Percentiles rank a stretch among this genome's conserved stretches.
These are phyloP conservation scores for Gentiana straminea DNA, from an alignment of 257 asterid genomes.

Conservation along the genomic window DNA sequence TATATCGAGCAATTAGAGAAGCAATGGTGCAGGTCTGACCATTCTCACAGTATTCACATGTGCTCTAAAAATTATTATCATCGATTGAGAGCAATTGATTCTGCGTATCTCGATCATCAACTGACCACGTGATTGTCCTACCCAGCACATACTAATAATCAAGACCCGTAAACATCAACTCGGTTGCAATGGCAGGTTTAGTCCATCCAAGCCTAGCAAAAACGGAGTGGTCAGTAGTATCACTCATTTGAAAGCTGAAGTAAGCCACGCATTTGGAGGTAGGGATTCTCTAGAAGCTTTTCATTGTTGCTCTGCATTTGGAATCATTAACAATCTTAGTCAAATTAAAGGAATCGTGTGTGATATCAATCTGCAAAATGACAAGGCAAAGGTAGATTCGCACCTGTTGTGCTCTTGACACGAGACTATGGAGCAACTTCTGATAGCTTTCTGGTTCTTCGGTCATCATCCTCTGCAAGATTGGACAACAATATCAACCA, in stretches of 20 bases:
- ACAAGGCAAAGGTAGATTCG: constrained; percentile 1
- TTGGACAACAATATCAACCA: constrained; percentile 10
- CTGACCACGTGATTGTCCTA: constrained; percentile 4
- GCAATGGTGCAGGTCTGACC: not conserved
- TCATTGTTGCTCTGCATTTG: constrained; percentile 93
- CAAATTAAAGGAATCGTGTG: too few relatives aligned
- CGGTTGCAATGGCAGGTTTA: not conserved
- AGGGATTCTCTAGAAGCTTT: constrained; percentile 96
- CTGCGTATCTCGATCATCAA: not conserved
- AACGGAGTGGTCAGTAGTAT: constrained; percentile 17
- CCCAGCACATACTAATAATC: constrained; percentile 2
- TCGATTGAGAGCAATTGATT: constrained; percentile 3
- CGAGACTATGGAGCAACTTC: constrained; percentile 89
- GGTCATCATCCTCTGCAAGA: constrained; percentile 94
- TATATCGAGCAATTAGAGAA: constrained; percentile 1
- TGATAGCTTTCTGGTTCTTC: constrained; percentile 92
- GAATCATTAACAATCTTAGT: constrained; percentile 18
- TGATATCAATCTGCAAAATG: not conserved
- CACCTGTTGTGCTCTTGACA: constrained; percentile 98
- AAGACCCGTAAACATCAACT: constrained; percentile 12
- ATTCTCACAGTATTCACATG: too few relatives aligned
- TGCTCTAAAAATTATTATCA: not conserved
- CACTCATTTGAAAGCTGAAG: constrained; percentile 71
- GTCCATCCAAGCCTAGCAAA: constrained; percentile 17
- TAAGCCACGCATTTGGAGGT: constrained; percentile 97